These are phyloP conservation scores for Nicotiana sylvestris DNA, from an alignment of 257 asterid genomes.

Conservation along the genomic window DNA sequence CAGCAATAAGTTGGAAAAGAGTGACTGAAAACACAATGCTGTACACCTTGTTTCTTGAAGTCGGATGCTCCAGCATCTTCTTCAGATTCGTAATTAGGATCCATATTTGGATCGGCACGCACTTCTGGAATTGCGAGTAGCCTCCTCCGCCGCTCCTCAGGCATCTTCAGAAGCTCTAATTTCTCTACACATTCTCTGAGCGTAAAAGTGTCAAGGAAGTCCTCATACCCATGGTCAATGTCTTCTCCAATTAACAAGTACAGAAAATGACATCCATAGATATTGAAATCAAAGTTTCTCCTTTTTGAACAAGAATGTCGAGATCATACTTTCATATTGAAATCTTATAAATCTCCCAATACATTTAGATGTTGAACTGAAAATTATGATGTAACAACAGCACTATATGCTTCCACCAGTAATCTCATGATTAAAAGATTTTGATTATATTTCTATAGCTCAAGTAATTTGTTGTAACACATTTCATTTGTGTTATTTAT, in stretches of 20 bases:
- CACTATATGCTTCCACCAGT: background rate
- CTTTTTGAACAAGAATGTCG: background rate
- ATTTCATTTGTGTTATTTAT: background rate
- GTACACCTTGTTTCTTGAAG: conserved; percentile 41
- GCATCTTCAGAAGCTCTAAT: conserved; percentile 58
- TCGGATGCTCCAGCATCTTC: conserved; percentile 41
- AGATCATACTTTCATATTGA: background rate
- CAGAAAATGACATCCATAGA: background rate
- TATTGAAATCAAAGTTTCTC: background rate
- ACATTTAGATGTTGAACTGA: conserved; percentile 1
- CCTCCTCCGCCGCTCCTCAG: conserved; percentile 70
- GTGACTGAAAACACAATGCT: conserved; percentile 2
- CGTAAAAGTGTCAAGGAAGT: conserved; percentile 73
- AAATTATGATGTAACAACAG: background rate
- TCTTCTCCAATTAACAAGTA: background rate
- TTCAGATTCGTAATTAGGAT: conserved; percentile 69
- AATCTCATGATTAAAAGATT: background rate
- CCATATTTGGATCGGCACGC: conserved; percentile 79
- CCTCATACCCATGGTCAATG: conserved; percentile 13
- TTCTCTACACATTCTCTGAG: conserved; percentile 60
- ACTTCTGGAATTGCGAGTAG: conserved; percentile 61
- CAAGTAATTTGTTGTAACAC: background rate
- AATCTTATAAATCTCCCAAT: background rate
- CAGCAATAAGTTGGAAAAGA: background rate
- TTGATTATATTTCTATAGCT: background rate